Percentiles rank a stretch among this genome's conserved stretches.
phyloP scores from a whole-genome alignment of 2,329 filamentous ascomycete genomes.

The Xylariaceae sp. region DNA sequence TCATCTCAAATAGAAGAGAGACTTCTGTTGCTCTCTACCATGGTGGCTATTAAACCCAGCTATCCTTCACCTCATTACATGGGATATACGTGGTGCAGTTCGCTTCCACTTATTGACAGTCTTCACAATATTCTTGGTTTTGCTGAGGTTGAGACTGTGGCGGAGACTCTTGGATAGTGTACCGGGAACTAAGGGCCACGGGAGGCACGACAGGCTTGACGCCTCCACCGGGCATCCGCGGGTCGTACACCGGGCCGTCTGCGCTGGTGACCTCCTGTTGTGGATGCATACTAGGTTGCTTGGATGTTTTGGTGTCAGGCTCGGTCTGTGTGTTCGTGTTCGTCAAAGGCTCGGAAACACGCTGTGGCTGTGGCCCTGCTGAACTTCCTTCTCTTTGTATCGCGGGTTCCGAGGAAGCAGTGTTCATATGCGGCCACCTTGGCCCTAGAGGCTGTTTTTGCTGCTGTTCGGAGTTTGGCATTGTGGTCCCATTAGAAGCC shows the following conservation, averaged over 20 bases:
- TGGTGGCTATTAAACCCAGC: background rate
- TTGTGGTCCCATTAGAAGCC: background rate
- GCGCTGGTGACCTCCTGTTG: background rate
- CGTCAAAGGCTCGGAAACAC: background rate
- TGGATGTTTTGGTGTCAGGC: background rate
- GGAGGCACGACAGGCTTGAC: constrained; percentile 14
- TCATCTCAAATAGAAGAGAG: no score
- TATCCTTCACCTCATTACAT: background rate
- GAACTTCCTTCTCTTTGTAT: background rate
- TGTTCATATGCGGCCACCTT: constrained; percentile 10
- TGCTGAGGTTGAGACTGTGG: background rate
- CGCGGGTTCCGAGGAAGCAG: background rate
- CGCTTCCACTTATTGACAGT: constrained; percentile 41
- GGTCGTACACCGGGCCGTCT: constrained; percentile 6
- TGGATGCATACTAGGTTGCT: background rate
- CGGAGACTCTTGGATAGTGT: background rate
- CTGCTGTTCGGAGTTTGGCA: background rate
- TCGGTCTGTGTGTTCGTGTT: background rate
- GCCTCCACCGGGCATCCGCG: constrained; percentile 14
- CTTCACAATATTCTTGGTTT: constrained; percentile 41
- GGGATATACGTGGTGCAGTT: background rate
- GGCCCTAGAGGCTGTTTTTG: constrained; percentile 3
- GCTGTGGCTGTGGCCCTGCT: background rate
- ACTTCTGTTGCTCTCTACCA: no score
- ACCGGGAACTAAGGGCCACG: background rate